Conservation (phyloP, 169 alveolate species). For the Plasmodium vivax region DNA sequence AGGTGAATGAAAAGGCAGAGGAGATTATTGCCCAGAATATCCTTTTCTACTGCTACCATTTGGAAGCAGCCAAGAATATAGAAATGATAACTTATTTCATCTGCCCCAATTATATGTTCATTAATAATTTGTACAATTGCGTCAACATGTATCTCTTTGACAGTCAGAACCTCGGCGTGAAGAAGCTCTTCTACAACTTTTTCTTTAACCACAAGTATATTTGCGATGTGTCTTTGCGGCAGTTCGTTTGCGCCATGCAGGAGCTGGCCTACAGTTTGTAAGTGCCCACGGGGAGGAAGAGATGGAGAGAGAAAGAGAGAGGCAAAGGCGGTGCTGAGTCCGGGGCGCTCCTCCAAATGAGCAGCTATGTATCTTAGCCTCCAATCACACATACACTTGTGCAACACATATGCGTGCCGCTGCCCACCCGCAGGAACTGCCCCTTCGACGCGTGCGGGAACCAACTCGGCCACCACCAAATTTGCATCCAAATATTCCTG, state of each 20-base stretch:
- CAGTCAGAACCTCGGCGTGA: neutral
- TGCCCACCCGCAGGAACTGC: slow-evolving; percentile 25
- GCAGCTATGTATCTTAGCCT: neutral
- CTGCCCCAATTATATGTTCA: slow-evolving; percentile 46
- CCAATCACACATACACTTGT: neutral
- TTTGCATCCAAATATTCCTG: slow-evolving; percentile 58
- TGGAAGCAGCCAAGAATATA: slow-evolving; percentile 26
- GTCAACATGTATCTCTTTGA: slow-evolving; percentile 44
- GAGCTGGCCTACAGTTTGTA: slow-evolving; percentile 27
- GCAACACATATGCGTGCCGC: neutral
- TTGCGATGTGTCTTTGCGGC: slow-evolving; percentile 26
- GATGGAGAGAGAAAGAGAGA: neutral
- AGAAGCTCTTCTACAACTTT: slow-evolving; percentile 44
- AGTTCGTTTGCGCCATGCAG: slow-evolving; percentile 42
- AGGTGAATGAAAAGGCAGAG: slow-evolving; percentile 54
- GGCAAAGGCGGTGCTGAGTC: neutral
- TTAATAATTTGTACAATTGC: slow-evolving; percentile 36
- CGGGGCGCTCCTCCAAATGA: neutral
- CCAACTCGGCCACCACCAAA: slow-evolving; percentile 45
- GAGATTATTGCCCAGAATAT: slow-evolving; percentile 51
- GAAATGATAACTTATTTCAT: slow-evolving; percentile 70
- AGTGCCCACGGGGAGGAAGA: neutral
- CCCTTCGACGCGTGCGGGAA: slow-evolving; percentile 52
- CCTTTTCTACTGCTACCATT: slow-evolving; percentile 28
- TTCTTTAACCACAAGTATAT: slow-evolving; percentile 58